Base-by-base conservation (phyloP, 768 basidiomycete genomes). In the Hericium rajendrae region DNA sequence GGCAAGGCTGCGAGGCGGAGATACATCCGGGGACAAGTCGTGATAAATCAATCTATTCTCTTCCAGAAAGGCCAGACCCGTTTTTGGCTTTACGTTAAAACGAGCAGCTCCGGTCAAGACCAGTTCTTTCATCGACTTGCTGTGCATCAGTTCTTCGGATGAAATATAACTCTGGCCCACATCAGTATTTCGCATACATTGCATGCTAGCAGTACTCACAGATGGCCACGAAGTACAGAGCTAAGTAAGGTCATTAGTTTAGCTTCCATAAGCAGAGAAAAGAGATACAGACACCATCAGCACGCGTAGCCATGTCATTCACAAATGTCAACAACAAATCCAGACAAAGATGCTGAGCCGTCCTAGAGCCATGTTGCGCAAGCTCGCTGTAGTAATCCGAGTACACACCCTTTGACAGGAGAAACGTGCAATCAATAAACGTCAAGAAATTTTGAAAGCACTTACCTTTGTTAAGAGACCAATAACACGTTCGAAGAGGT, bases 1-100 rank as follows among this genome's bases (percentile, higher is more conserved):
- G 6, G 97, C 95, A 26, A 98, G 77, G 63, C 86, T 90, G 52
- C 76, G 78, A 3, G 78, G 68, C 55, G 79, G 82, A 6, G 88
- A 76, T 18, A 81, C 71, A 32, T 74, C 78, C 15, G 77, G 69
- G 18, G 81, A 80, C 37, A 83, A 70, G 59, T 89, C 83, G 4
- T 76, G 71, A 66, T 88, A 87, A 57, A 99, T 90, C 43, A 99
- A 74, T n/a, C 84, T 84, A 66, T 95, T 86, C 66, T 97, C 92
- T 68, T 97, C 93, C 38, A 98, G 76, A 72, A 92, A 97, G 2
- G 91, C 80, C 26, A 98, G 71, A 0, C 94, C 97, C 38, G 79
- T 76, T 71, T 95, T 98, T 1, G 97, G 94, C 71, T 97, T 97
- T 13, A 80, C 71, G 66, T 99, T 99, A 74, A 98, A 99, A 39